Base-by-base conservation (phyloP, 768 basidiomycete species). In the Coprinopsis cinerea region DNA sequence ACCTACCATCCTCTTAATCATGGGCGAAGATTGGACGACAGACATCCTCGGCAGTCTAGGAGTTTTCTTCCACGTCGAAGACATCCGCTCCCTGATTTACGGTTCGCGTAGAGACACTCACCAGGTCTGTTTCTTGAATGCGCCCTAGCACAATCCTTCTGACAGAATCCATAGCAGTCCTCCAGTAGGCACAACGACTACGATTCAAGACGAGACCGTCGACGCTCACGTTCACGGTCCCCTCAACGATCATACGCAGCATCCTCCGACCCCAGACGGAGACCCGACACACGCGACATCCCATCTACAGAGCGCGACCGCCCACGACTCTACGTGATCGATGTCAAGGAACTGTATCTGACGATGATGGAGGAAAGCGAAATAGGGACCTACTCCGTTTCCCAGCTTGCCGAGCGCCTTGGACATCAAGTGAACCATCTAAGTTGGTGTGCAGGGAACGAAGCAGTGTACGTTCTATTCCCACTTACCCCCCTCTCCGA, bases 401-500 rank as follows among this genome's bases (percentile, higher is more conserved):
- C 5, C 15, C 27, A 45, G 5, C 25, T 45, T 18, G 25, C 44
- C 4, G 10, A 7, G 44, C 27, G 44, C 13, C 27, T 45, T 13
- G 27, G 28, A 7, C 14, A 30, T 4, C 26, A 6, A 6, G 25
- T 28, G 9, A 27, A 7, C 25, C 5, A 27, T 4, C 6, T 18
- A 4, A 45, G n/a, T 10, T 45, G 44, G 44, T 28, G 28, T 20
- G 44, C 44, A 17, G 44, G 44, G 28, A 45, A 45, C 22, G 44
- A 45, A 32, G 44, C 44, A 6, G 44, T 45, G 44, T 45, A 18
- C 6, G 44, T n/a, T n/a, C n/a, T 32, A 4, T 7, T 30, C 27
- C 41, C 25, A 5, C 9, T 43, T 25, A 24, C 9, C 22, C 25
- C 44, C 4, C 15, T 27, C 32, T 32, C 4, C 28, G n/a, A n/a